These are phyloP conservation scores for Penicillium sp. DNA, from an alignment of 2,329 filamentous ascomycete genomes.

Conservation along the genomic window DNA sequence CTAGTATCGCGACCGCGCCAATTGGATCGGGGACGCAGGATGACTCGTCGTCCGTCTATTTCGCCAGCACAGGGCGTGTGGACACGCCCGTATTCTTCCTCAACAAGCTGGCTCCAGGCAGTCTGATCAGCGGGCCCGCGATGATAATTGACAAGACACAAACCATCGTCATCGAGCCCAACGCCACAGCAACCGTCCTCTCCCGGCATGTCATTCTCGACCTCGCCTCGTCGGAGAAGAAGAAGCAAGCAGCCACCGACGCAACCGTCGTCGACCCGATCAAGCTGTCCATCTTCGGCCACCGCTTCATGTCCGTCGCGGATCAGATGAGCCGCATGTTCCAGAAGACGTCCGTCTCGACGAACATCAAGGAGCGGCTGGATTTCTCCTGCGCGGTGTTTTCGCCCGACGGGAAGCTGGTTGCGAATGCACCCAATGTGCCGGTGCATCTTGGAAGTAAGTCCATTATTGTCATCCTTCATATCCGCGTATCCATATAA, in stretches of 20 bases:
- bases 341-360: conserved; percentile 61
- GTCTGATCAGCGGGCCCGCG: conserved; percentile 66
- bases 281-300: conserved; percentile 59
- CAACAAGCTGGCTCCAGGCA: conserved; percentile 39
- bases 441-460: conserved; percentile 81
- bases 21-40: conserved; percentile 43
- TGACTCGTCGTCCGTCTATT: conserved; percentile 41
- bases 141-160: conserved; percentile 77
- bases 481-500: conserved; percentile 70
- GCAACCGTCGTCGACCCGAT: conserved; percentile 53
- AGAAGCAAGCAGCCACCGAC: conserved; percentile 24
- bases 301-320: conserved; percentile 64
- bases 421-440: conserved; percentile 73
- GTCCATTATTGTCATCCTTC: conserved; percentile 31
- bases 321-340: conserved; percentile 64
- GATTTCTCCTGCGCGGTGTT: conserved; percentile 86
- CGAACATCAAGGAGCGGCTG: conserved; percentile 82
- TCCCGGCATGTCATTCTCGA: conserved; percentile 90
- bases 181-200: conserved; percentile 75
- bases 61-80: conserved; percentile 33
- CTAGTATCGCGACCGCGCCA: conserved; percentile 50
- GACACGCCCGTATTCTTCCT: conserved; percentile 45
- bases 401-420: conserved; percentile 74
- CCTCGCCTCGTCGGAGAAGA: conserved; percentile 59
- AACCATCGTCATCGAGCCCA: conserved; percentile 87